Percentiles rank a stretch among this genome's conserved stretches.
phyloP scores from a whole-genome alignment of 129 eudicot genomes.

The Daucus carota region DNA sequence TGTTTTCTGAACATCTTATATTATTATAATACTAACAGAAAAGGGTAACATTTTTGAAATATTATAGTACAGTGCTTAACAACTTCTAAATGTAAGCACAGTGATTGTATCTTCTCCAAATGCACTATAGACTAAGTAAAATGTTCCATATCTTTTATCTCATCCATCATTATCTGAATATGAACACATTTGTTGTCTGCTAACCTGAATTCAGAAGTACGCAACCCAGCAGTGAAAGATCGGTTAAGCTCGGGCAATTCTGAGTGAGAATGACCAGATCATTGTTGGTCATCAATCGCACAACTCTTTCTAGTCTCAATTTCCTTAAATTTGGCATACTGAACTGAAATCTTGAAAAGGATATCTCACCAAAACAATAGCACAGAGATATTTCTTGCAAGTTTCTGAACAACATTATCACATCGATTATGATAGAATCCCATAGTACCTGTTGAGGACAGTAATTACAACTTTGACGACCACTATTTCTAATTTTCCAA shows the following conservation, averaged over 20 bases:
- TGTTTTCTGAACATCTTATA: background rate
- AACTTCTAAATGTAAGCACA: background rate
- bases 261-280: constrained; percentile 52
- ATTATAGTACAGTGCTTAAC: background rate
- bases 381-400: constrained; percentile 56
- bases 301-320: constrained; percentile 83
- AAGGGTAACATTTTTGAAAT: background rate
- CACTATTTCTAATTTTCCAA: background rate
- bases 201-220: constrained; percentile 61
- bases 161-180: background rate
- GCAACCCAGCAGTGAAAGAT: constrained; percentile 80
- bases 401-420: constrained; percentile 36
- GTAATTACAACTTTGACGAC: constrained; percentile 1
- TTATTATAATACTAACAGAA: background rate
- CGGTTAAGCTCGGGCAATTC: constrained; percentile 44
- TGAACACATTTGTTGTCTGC: constrained; percentile 7
- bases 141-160: background rate
- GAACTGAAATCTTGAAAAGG: constrained; percentile 36
- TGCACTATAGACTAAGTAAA: background rate
- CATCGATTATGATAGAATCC: constrained; percentile 39
- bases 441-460: constrained; percentile 54
- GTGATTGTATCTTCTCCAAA: background rate
- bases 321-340: constrained; percentile 59
- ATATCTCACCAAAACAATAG: constrained; percentile 80
- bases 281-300: constrained; percentile 73